phyloP scores from a whole-genome alignment of 75 land plant species.

The Azolla pinnata region DNA sequence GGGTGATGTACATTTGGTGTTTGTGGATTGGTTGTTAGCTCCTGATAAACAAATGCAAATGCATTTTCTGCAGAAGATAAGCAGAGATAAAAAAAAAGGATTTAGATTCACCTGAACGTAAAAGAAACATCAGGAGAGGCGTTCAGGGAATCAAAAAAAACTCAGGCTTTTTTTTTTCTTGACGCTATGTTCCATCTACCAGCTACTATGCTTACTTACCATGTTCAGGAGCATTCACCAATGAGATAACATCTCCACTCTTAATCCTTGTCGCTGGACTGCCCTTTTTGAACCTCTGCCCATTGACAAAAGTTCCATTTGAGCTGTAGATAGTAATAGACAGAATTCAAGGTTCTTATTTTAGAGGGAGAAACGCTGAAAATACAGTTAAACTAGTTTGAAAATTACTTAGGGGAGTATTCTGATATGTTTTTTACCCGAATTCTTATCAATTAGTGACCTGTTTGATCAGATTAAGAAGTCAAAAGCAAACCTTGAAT shows the following conservation, averaged over 20 bases:
- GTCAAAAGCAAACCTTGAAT: constrained; percentile 50
- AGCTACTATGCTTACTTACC: constrained; percentile 31
- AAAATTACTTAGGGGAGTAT: no score
- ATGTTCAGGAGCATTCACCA: constrained; percentile 60
- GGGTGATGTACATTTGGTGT: constrained; percentile 5
- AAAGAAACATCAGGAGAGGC: not conserved
- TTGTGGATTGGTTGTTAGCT: constrained; percentile 21
- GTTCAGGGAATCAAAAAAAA: not conserved
- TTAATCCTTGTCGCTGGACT: constrained; percentile 43
- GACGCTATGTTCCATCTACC: not conserved
- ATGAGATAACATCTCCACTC: constrained; percentile 84
- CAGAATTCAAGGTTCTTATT: constrained; percentile 5
- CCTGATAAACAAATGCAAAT: constrained; percentile 81
- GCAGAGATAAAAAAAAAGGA: not conserved
- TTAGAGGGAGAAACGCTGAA: no score
- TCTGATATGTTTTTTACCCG: no score
- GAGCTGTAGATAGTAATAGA: constrained; percentile 44
- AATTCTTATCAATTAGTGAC: not conserved
- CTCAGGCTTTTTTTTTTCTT: no score
- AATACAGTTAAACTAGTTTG: no score
- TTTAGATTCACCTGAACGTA: not conserved
- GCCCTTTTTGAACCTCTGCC: constrained; percentile 51
- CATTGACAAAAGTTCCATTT: constrained; percentile 82
- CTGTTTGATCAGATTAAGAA: not conserved
- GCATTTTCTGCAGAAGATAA: constrained; percentile 46